phyloP scores from a whole-genome alignment of 257 asterid genomes.

The Lavandula angustifolia region DNA sequence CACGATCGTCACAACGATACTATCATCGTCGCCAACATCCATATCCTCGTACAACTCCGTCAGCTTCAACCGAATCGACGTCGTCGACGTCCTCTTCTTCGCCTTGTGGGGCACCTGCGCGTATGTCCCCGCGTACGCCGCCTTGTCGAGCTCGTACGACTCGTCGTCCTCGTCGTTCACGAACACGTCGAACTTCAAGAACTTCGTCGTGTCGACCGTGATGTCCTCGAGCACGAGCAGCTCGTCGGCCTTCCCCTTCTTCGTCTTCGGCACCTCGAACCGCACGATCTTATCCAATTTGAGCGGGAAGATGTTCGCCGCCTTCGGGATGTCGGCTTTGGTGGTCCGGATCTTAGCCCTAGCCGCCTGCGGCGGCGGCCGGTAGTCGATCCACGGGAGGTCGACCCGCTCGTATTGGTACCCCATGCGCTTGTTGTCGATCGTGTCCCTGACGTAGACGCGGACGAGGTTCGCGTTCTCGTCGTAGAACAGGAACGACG shows the following conservation, averaged over 20 bases:
- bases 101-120: constrained; percentile 58
- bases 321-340: constrained; percentile 22
- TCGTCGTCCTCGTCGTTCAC: constrained; percentile 67
- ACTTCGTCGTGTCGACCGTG: constrained; percentile 36
- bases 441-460: constrained; percentile 26
- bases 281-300: constrained; percentile 28
- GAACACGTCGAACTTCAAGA: constrained; percentile 56
- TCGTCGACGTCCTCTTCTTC: constrained; percentile 31
- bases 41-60: constrained; percentile 61
- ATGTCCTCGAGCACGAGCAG: constrained; percentile 41
- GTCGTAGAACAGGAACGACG: constrained; percentile 34
- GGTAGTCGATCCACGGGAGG: constrained; percentile 35
- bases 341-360: constrained; percentile 19
- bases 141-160: constrained; percentile 41
- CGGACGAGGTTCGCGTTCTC: constrained; percentile 36
- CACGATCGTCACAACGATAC: constrained; percentile 50
- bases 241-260: constrained; percentile 48
- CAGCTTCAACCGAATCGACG: constrained; percentile 45
- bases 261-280: constrained; percentile 39
- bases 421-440: constrained; percentile 29
- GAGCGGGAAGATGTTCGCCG: constrained; percentile 32
- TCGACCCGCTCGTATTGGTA: constrained; percentile 30
- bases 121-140: constrained; percentile 64
- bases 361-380: constrained; percentile 31
- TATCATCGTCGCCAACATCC: constrained; percentile 57